Percentiles rank a stretch among this genome's conserved stretches.
These are phyloP conservation scores for Phanerochaete sordida DNA, from an alignment of 768 basidiomycete genomes.

Conservation along the genomic window DNA sequence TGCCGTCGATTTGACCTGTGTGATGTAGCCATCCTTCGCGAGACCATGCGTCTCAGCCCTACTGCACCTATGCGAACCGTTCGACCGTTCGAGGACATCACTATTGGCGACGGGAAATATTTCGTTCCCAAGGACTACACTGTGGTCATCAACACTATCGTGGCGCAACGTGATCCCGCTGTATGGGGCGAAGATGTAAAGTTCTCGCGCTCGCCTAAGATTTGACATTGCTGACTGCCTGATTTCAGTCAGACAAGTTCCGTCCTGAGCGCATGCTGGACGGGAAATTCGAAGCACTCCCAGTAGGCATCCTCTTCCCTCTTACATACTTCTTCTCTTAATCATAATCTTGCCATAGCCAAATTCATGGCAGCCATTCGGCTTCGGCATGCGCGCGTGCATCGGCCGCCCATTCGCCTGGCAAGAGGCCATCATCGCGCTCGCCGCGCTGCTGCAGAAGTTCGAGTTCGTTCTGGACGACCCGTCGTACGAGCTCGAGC, in stretches of 20 bases:
- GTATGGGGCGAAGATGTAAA: constrained; percentile 48
- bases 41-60: constrained; percentile 33
- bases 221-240: no score
- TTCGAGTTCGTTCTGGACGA: constrained; percentile 44
- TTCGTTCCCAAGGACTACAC: constrained; percentile 28
- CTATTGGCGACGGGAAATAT: constrained; percentile 39
- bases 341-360: constrained; percentile 23
- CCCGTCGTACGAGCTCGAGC: constrained; percentile 39
- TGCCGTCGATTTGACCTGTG: neutral
- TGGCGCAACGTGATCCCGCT: constrained; percentile 37
- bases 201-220: neutral
- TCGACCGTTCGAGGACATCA: constrained; percentile 33
- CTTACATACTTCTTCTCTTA: no score
- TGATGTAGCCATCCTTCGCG: constrained; percentile 34
- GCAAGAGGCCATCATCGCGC: constrained; percentile 43
- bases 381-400: constrained; percentile 25
- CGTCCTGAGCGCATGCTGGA: constrained; percentile 48
- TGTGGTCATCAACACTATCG: constrained; percentile 27
- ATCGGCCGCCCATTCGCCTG: constrained; percentile 44
- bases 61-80: constrained; percentile 35
- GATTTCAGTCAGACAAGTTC: constrained; percentile 32
- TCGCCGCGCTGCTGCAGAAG: constrained; percentile 40
- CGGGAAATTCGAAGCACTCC: constrained; percentile 45
- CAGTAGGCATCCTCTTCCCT: constrained; percentile 25
- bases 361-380: constrained; percentile 41